Conservation (phyloP, 495 filamentous ascomycete species). For the Penicillium malachiteum region DNA sequence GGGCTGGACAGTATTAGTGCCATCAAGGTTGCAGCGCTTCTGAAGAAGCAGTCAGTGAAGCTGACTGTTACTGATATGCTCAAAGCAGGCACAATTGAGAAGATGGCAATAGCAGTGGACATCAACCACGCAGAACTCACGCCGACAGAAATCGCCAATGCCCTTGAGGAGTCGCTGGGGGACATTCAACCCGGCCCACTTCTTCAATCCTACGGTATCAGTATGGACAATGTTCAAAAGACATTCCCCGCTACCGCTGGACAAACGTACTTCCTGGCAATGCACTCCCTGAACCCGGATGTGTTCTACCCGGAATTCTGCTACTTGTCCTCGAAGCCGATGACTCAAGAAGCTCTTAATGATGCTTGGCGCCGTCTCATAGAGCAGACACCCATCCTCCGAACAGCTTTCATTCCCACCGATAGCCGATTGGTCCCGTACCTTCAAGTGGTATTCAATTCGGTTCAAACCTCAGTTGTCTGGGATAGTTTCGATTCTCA, state of each 20-base stretch:
- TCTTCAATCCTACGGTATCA: slow-evolving; percentile 20
- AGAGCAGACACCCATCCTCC: slow-evolving; percentile 24
- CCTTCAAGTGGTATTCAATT: slow-evolving; percentile 26
- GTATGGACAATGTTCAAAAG: slow-evolving; percentile 12
- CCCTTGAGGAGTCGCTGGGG: slow-evolving; percentile 15
- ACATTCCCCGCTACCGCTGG: slow-evolving; percentile 31
- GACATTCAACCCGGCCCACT: slow-evolving; percentile 19
- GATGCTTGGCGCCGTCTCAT: slow-evolving; percentile 27
- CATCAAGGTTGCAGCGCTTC: slow-evolving; percentile 50
- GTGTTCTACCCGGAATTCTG: slow-evolving; percentile 35
- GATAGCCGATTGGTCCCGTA: slow-evolving; percentile 16
- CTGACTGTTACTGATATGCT: slow-evolving; percentile 38
- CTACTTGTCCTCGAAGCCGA: slow-evolving; percentile 17
- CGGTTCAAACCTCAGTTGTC: slow-evolving; percentile 17
- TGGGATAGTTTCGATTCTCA: slow-evolving; percentile 24
- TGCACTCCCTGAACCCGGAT: slow-evolving; percentile 27
- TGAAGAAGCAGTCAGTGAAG: slow-evolving; percentile 31
- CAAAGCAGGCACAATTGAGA: slow-evolving; percentile 31
- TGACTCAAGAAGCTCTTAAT: slow-evolving; percentile 18
- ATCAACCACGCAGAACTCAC: slow-evolving; percentile 9
- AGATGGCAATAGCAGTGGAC: slow-evolving; percentile 27
- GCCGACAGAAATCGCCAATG: slow-evolving; percentile 8
- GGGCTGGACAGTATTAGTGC: slow-evolving; percentile 90
- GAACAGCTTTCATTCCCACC: slow-evolving; percentile 32
- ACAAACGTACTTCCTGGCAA: slow-evolving; percentile 34